Evolutionary conservation across 2,329 filamentous ascomycete genomes (phyloP).

Genomic region (Fusarium siculi): DNA sequence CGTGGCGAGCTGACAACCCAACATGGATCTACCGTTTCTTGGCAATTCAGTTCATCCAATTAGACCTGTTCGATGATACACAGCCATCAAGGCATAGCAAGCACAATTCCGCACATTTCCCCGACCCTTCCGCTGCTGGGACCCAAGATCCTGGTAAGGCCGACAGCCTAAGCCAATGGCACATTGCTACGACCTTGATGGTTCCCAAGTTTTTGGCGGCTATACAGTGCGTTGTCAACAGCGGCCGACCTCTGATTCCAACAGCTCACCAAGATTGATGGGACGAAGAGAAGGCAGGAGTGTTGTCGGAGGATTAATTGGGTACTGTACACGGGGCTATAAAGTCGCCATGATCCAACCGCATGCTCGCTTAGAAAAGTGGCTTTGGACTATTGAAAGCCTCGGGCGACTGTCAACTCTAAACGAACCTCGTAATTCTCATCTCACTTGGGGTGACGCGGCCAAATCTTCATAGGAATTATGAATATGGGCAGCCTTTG

Average conservation of each 20-base stretch:
- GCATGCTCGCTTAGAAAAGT: not conserved
- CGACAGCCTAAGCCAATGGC: not conserved
- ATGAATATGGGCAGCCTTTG: not conserved
- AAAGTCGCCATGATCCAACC: not conserved
- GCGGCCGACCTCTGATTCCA: not conserved
- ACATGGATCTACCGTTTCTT: not conserved
- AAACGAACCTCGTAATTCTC: not conserved
- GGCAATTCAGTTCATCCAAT: not conserved
- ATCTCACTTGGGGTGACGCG: not conserved
- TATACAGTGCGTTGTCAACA: not conserved
- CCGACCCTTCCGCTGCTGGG: not conserved
- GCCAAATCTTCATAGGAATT: accelerated
- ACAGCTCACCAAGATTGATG: not conserved
- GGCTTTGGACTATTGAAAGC: not conserved
- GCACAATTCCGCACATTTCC: not conserved
- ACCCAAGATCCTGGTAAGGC: not conserved
- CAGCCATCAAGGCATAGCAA: not conserved
- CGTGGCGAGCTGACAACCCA: not conserved
- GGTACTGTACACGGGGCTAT: not conserved
- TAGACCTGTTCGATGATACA: accelerated
- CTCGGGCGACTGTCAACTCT: not conserved
- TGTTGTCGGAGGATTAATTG: not conserved
- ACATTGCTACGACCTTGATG: not conserved
- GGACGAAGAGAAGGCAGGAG: not conserved
- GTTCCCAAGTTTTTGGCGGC: no score